Conservation (phyloP, 495 filamentous ascomycete genomes). For the Neurospora sp. region DNA sequence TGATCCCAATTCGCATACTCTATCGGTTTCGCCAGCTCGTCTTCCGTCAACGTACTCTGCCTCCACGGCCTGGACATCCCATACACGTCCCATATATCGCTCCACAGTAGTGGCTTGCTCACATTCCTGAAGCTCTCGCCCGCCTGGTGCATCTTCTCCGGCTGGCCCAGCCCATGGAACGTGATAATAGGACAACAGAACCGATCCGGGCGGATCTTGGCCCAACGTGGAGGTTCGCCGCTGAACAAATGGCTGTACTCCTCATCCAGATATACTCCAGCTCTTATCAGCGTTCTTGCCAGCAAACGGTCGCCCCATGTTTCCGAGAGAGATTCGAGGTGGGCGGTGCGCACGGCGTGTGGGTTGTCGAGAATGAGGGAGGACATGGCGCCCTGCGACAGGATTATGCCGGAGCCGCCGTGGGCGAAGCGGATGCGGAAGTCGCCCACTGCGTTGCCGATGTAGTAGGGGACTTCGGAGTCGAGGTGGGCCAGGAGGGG, state of each 20-base stretch:
- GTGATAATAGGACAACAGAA: conserved; percentile 31
- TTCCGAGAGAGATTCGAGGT: conserved; percentile 28
- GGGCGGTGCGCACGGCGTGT: conserved; percentile 16
- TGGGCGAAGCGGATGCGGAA: conserved; percentile 38
- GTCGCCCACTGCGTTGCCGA: conserved; percentile 42
- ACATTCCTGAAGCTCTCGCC: conserved; percentile 26
- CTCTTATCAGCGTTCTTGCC: conserved; percentile 28
- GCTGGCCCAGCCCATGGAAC: conserved; percentile 30
- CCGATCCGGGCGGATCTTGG: conserved; percentile 30
- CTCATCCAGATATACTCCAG: conserved; percentile 35
- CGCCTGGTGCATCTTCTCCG: conserved; percentile 24
- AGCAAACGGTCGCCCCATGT: conserved; percentile 36
- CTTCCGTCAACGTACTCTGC: conserved; percentile 18
- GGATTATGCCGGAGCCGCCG: conserved; percentile 34
- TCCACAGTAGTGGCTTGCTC: conserved; percentile 28
- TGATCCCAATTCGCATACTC: conserved; percentile 29
- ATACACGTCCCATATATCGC: conserved; percentile 29
- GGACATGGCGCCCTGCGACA: conserved; percentile 33
- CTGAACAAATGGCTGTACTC: conserved; percentile 35
- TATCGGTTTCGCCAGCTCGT: conserved; percentile 8
- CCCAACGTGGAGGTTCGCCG: conserved; percentile 32
- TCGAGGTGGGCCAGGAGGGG: conserved; percentile 32
- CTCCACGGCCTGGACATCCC: conserved; percentile 21
- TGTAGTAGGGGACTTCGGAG: conserved; percentile 27
- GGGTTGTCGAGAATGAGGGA: conserved; percentile 25